Percentiles rank a stretch among this genome's conserved stretches.
phyloP scores from a whole-genome alignment of 176 grass and related monocot genomes.

The Puccinellia tenuiflora region DNA sequence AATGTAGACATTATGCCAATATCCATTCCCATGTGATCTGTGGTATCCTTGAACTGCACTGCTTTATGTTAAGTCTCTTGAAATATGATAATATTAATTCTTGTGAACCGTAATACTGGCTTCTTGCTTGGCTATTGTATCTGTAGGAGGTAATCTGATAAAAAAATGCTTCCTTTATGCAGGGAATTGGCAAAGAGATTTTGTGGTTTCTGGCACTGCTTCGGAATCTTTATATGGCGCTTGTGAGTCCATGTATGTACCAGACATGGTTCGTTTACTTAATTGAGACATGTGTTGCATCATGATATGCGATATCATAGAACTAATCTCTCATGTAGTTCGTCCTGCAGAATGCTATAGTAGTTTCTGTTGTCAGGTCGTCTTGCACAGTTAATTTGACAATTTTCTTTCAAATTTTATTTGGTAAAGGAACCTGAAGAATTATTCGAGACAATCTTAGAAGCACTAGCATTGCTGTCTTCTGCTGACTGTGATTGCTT shows the following conservation, averaged over 20 bases:
- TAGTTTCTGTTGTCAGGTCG: not conserved
- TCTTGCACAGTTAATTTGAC: not conserved
- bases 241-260: constrained; percentile 92
- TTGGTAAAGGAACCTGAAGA: constrained; percentile 76
- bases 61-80: not conserved
- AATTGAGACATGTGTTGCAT: not conserved
- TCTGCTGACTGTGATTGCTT: constrained; percentile 79
- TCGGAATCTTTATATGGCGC: constrained; percentile 53
- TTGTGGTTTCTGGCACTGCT: constrained; percentile 75
- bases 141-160: not conserved
- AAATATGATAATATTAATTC: not conserved
- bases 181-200: constrained; percentile 82
- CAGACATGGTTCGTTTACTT: constrained; percentile 68
- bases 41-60: not conserved
- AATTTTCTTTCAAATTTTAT: constrained; percentile 7
- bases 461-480: constrained; percentile 63
- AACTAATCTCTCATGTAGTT: not conserved
- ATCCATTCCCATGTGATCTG: not conserved
- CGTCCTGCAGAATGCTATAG: not conserved
- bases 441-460: constrained; percentile 77
- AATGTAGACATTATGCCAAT: not conserved
- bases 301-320: not conserved
- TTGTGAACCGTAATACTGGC: not conserved
- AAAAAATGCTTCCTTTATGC: constrained; percentile 22
- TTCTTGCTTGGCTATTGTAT: not conserved